Evolutionary conservation across 495 filamentous ascomycete species (phyloP).

Genomic region (Symbiotaphrina buchneri): DNA sequence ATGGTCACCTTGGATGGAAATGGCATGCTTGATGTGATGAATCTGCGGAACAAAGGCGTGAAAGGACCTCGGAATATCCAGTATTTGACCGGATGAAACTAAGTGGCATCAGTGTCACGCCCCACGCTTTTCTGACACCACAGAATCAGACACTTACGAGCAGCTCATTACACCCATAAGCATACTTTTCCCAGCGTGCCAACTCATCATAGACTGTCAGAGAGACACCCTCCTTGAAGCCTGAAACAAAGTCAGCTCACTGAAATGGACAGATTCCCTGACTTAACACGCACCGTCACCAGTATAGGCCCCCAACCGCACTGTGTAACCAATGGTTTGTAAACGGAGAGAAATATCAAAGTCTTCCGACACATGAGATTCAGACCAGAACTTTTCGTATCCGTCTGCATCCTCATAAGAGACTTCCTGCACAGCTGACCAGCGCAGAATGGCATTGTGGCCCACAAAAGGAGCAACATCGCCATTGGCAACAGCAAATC

Average conservation of each 20-base stretch:
- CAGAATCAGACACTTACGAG: no score
- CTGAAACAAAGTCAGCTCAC: no score
- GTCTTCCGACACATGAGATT: conserved; percentile 62
- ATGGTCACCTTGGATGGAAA: conserved; percentile 63
- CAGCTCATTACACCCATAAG: conserved; percentile 70
- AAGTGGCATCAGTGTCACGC: no score
- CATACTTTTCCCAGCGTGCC: conserved; percentile 70
- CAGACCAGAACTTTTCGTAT: conserved; percentile 64
- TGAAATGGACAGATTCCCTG: no score
- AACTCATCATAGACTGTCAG: conserved; percentile 72
- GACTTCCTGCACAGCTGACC: conserved; percentile 58
- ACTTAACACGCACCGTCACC: no score
- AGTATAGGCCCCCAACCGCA: conserved; percentile 51
- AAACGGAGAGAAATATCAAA: conserved; percentile 72
- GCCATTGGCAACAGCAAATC: conserved; percentile 58
- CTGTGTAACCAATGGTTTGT: conserved; percentile 47
- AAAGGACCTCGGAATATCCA: conserved; percentile 42
- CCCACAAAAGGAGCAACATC: conserved; percentile 53
- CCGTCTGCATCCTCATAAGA: conserved; percentile 45
- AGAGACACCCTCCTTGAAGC: conserved; percentile 70
- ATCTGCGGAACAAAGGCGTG: conserved; percentile 48
- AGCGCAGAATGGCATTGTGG: conserved; percentile 62
- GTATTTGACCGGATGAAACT: conserved; percentile 47
- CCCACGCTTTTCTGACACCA: no score
- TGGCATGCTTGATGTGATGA: conserved; percentile 50